A percentile compares a stretch with the other conserved stretches of the same genome.
phyloP scores from a whole-genome alignment of 176 grass and related monocot genomes.

The Paspalum notatum region DNA sequence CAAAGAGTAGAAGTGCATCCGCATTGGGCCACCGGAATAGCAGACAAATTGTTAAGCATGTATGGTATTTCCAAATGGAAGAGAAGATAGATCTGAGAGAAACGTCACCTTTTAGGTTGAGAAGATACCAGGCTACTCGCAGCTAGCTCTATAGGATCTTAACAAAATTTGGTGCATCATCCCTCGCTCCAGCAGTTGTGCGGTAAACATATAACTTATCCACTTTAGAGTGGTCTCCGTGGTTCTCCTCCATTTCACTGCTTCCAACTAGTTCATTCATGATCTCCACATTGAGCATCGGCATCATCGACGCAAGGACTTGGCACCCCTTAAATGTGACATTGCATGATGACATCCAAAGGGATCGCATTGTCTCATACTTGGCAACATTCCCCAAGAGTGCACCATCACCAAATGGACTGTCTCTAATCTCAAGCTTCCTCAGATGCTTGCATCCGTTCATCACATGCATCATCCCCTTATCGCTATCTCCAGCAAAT shows the following conservation, averaged over 20 bases:
- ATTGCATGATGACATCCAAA: slow-evolving; percentile 94
- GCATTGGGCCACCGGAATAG: neutral
- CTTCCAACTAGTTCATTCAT: slow-evolving; percentile 60
- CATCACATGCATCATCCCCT: slow-evolving; percentile 77
- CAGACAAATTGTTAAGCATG: neutral
- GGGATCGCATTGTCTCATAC: slow-evolving; percentile 98
- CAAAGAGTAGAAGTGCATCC: neutral
- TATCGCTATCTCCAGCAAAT: slow-evolving; percentile 81
- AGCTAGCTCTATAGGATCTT: slow-evolving; percentile 67
- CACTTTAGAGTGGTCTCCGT: slow-evolving; percentile 44
- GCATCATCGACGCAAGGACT: slow-evolving; percentile 70
- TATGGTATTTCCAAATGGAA: neutral
- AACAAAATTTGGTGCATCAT: slow-evolving; percentile 80
- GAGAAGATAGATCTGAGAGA: neutral
- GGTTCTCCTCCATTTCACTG: slow-evolving; percentile 56
- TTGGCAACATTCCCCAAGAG: slow-evolving; percentile 68
- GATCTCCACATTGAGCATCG: slow-evolving; percentile 79
- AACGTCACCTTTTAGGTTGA: slow-evolving; percentile 40
- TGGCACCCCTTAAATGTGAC: slow-evolving; percentile 78
- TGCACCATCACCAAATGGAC: slow-evolving; percentile 76
- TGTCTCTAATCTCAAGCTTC: slow-evolving; percentile 84
- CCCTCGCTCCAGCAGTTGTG: slow-evolving; percentile 65
- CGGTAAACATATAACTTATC: slow-evolving; percentile 87
- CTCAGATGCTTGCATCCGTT: slow-evolving; percentile 73
- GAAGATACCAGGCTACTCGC: slow-evolving; percentile 28